These are phyloP conservation scores for grape (Vitis vinifera) DNA, from an alignment of 164 flowering plant genomes.

Conservation along the genomic window DNA sequence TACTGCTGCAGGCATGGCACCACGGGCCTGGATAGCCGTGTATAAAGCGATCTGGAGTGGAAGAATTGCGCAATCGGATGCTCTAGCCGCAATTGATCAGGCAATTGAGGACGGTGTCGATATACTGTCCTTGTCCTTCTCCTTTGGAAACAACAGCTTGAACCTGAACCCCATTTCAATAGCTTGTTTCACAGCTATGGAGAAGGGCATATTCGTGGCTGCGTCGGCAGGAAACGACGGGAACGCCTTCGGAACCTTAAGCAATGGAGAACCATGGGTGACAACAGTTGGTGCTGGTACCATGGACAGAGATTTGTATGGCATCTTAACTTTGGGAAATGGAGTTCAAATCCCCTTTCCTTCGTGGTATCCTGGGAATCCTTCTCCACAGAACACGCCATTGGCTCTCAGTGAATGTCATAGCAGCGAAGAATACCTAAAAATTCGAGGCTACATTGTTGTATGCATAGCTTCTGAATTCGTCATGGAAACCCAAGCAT, in stretches of 20 bases:
- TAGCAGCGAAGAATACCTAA: neutral
- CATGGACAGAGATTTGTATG: conserved; percentile 18
- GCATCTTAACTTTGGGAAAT: conserved; percentile 20
- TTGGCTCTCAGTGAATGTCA: conserved; percentile 8
- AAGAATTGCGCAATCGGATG: conserved; percentile 26
- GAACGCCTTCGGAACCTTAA: neutral
- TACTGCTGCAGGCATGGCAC: conserved; percentile 47
- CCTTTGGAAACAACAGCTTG: conserved; percentile 17
- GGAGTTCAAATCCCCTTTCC: conserved; percentile 12
- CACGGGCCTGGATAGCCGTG: conserved; percentile 43
- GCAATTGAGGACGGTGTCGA: conserved; percentile 58
- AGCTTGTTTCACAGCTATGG: conserved; percentile 44
- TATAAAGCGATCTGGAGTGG: conserved; percentile 41
- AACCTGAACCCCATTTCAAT: conserved; percentile 32
- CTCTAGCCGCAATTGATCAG: conserved; percentile 57
- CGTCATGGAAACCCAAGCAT: neutral
- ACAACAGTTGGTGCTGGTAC: conserved; percentile 25
- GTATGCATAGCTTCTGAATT: conserved; percentile 9
- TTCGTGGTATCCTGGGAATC: conserved; percentile 17
- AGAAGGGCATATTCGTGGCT: conserved; percentile 42
- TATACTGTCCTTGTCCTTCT: conserved; percentile 47
- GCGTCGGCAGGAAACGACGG: conserved; percentile 31
- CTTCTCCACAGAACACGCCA: neutral
- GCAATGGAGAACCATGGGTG: conserved; percentile 29
- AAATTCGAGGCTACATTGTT: neutral